Evolutionary conservation across 805 yeast species (phyloP).

Genomic region (Cyberlindnera saturnus): DNA sequence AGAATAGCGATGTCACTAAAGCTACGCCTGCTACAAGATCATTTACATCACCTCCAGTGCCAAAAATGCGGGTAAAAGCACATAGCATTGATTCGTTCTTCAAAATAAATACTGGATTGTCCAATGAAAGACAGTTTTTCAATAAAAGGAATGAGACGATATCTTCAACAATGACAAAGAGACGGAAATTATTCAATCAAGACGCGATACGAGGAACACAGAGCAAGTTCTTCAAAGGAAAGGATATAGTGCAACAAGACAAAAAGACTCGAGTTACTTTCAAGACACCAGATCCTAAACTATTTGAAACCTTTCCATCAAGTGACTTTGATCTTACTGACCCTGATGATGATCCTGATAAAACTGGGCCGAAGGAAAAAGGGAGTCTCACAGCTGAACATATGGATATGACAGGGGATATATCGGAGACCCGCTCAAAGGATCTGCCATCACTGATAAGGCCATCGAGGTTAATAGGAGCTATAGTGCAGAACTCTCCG

Average conservation of each 20-base stretch:
- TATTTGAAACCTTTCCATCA: conserved; percentile 2
- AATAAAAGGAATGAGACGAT: too few relatives aligned
- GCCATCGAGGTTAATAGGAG: too few relatives aligned
- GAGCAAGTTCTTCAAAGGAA: not conserved
- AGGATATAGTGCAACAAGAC: not conserved
- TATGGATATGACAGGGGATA: too few relatives aligned
- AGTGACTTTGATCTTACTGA: conserved; percentile 26
- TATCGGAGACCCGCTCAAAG: too few relatives aligned
- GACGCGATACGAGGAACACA: not conserved
- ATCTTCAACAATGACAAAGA: not conserved
- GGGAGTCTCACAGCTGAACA: not conserved
- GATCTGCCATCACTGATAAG: too few relatives aligned
- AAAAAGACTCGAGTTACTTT: not conserved
- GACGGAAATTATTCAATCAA: conserved; percentile 1
- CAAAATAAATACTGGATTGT: not conserved
- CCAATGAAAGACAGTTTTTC: not conserved
- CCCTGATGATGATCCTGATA: conserved; percentile 15
- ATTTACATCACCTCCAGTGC: conserved; percentile 1
- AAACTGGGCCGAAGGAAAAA: not conserved
- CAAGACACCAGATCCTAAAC: not conserved
- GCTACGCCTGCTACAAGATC: conserved; percentile 1
- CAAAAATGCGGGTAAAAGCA: not conserved
- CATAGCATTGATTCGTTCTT: conserved; percentile 13
- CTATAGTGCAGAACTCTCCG: too few relatives aligned
- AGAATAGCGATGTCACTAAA: not conserved